Conservation (phyloP, 2,329 filamentous ascomycete species). For the Ambrosiella beaveri region DNA sequence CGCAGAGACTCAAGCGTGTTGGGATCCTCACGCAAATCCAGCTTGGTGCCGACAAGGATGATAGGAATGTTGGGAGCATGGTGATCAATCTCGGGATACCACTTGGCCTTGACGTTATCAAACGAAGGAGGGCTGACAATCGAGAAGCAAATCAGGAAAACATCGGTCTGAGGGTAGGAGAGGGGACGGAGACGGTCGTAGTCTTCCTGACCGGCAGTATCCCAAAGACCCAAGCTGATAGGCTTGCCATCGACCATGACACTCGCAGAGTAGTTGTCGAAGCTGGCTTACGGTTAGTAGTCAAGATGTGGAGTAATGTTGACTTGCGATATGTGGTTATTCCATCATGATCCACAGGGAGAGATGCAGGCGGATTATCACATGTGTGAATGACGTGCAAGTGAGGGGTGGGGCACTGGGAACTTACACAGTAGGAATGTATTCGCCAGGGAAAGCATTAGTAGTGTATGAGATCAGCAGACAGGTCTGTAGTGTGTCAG, state of each 20-base stretch:
- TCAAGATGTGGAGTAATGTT: neutral
- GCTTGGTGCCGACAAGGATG: constrained; percentile 91
- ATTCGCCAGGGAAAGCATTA: constrained; percentile 99
- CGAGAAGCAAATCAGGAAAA: constrained; percentile 96
- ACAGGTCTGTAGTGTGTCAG: constrained; percentile 53
- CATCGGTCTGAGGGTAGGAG: constrained; percentile 95
- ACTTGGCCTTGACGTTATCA: constrained; percentile 99
- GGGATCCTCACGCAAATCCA: constrained; percentile 82
- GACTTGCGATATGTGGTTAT: neutral
- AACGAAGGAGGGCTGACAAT: constrained; percentile 96
- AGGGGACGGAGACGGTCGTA: constrained; percentile 89
- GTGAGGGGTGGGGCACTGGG: neutral
- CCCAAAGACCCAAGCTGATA: constrained; percentile 91
- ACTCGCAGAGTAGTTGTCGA: constrained; percentile 97
- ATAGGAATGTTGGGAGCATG: constrained; percentile 91
- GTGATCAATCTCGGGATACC: constrained; percentile 94
- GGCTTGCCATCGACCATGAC: constrained; percentile 98
- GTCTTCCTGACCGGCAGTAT: constrained; percentile 97
- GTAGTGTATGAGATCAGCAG: constrained; percentile 98
- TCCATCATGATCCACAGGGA: too few relatives aligned
- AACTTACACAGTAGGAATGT: constrained; percentile 90
- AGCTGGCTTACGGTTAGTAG: constrained; percentile 34
- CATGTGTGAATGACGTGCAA: too few relatives aligned
- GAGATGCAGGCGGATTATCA: too few relatives aligned
- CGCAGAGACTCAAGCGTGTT: constrained; percentile 66